Base-by-base conservation (phyloP, 164 flowering plant species). In the Vitis rotundifolia region DNA sequence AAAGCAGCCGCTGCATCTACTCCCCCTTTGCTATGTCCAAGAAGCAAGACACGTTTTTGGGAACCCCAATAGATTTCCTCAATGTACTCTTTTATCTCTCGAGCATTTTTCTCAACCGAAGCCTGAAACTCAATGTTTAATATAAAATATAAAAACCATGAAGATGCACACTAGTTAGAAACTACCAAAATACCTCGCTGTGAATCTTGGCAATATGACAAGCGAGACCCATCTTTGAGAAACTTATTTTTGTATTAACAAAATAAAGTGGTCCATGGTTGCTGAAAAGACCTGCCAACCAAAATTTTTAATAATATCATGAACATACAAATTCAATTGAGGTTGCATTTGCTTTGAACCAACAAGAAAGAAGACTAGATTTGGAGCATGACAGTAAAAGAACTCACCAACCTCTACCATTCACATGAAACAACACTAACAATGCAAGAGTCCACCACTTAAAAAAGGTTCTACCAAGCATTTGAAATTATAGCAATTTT, bases 201-300 rank as follows among this genome's bases (percentile, higher is more conserved):
- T 95, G 99, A 84, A 95, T 93, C 83, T 93, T 91, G 51, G 97
- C 99, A 71, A 95, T 95, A 80, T 95, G 98, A 83, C 99, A 95
- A 14, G 90, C 83, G 70, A 95, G 79, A 49, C 99, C 99, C 96
- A 93, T 81, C 83, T 95, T 95, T 68, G 94, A 93, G 75, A 95
- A 89, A 70, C 76, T 75, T 63, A 67, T 70, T 86, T 95, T 95
- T 64, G 96, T 90, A 73, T 60, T 85, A 26, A 86, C 84, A 78
- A 92, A 95, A 78, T 95, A 95, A 44, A 92, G 91, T 47, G 98
- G 94, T n/a, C 98, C 99, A 75, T 91, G 98, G 74, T 95, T 95
- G 84, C 99, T 95, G 81, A 95, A 92, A 77, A 95, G 92, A 78
- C 98, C 99, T 92, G 84, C 69, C 49, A 72, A 14, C 28, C 19